Conservation (phyloP, 2,329 filamentous ascomycete species). For the Arthrocladium fulminans region DNA sequence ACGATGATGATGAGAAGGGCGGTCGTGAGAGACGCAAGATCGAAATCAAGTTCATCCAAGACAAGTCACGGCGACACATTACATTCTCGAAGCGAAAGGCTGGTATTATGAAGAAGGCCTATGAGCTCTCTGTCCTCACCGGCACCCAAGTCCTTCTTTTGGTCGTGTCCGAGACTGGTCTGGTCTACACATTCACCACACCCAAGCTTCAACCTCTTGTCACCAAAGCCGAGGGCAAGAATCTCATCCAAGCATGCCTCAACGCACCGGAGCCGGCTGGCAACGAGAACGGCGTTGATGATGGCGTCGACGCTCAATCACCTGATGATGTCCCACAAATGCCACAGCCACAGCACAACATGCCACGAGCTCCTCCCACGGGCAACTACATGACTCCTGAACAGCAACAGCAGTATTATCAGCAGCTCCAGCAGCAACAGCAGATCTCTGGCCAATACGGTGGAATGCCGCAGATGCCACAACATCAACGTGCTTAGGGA, state of each 20-base stretch:
- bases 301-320: constrained; percentile 69
- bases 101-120: constrained; percentile 99
- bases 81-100: constrained; percentile 99
- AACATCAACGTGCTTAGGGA: constrained; percentile 57
- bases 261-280: constrained; percentile 89
- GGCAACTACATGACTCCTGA: constrained; percentile 62
- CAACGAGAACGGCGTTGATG: constrained; percentile 72
- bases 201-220: constrained; percentile 96
- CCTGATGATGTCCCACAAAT: constrained; percentile 82
- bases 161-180: constrained; percentile 91
- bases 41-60: constrained; percentile 99
- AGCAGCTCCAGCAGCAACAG: constrained; percentile 66
- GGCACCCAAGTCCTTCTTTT: constrained; percentile 94
- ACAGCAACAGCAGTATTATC: constrained; percentile 70
- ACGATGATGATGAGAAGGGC: constrained; percentile 95
- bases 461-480: constrained; percentile 69
- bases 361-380: constrained; percentile 50
- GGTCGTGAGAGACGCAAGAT: constrained; percentile 98
- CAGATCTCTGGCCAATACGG: constrained; percentile 60
- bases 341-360: constrained; percentile 57
- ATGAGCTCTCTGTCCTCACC: constrained; percentile 93
- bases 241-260: constrained; percentile 94
- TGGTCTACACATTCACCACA: constrained; percentile 97
- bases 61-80: constrained; percentile 98
- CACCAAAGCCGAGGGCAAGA: constrained; percentile 98